phyloP scores from a whole-genome alignment of 2,329 filamentous ascomycete genomes.

The Colletotrichum cordylinicola region DNA sequence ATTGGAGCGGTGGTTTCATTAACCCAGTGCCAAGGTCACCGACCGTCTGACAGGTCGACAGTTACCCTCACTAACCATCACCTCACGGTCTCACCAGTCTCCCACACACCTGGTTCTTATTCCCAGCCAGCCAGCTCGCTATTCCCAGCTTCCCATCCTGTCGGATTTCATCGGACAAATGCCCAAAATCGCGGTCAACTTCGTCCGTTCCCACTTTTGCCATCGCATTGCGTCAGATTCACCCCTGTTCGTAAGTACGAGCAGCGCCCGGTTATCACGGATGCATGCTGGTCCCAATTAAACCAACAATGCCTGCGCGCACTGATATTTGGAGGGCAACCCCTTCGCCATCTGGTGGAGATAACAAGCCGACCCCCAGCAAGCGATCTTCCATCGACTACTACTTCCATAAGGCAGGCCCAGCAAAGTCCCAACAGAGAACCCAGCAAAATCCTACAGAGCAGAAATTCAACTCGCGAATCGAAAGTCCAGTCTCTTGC shows the following conservation, averaged over 20 bases:
- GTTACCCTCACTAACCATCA: background rate
- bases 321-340: background rate
- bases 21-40: background rate
- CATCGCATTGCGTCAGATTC: background rate
- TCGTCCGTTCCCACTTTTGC: background rate
- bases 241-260: background rate
- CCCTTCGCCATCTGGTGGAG: background rate
- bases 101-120: background rate
- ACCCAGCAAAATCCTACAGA: background rate
- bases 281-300: slow-evolving; percentile 4
- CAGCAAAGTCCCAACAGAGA: background rate
- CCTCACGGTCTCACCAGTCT: background rate
- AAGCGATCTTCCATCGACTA: background rate
- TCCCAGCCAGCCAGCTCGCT: background rate
- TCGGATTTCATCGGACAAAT: background rate
- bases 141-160: background rate
- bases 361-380: background rate
- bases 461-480: slow-evolving; percentile 23
- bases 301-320: background rate
- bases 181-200: background rate
- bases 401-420: background rate
- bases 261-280: background rate
- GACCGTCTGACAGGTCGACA: background rate
- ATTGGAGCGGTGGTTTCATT: background rate
- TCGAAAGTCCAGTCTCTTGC: slow-evolving; percentile 24